Evolutionary conservation across 768 basidiomycete species (phyloP), one percentile per base, ranked within the genome.

Genomic region (Mycena indigotica): DNA sequence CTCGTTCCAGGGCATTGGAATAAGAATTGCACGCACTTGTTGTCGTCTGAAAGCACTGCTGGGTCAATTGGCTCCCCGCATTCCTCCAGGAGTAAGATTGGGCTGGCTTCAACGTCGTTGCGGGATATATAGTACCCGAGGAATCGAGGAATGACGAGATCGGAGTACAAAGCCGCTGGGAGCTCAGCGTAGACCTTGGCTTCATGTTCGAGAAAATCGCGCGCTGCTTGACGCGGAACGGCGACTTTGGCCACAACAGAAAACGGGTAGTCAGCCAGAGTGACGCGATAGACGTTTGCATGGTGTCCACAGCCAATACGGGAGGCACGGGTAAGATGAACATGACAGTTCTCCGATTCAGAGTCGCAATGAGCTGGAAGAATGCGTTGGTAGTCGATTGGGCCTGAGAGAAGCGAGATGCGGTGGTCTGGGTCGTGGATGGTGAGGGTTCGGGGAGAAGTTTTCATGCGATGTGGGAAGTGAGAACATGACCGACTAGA

Each of bases 11-110:
- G 17, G 10, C 3, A 39, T 25, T 35, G 16, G 21, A 62, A 24
- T 17, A 6, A 23, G 28, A 23, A 29, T 24, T 23, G 41, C 25
- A 26, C 24, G 53, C 17, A 65, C 66, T 58, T 61, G n/a, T 60
- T 45, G 17, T 61, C 60, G 4, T 55, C 45, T n/a, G 55, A 55
- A 21, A 81, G 65, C 29, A 15, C 39, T 5, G 28, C 38, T 10
- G 66, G 59, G 5, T 67, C 21, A 23, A 83, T 65, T 1, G 72
- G 73, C 10, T 35, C 25, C 5, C 82, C 81, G 45, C 82, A 83
- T 48, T 79, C 72, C 58, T 83, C 82, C 49, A 83, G 60, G 5
- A 83, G 70, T 35, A 81, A 65, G 41, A 83, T 75, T 0, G 79
- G 76, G 48, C 75, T 77, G 4, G 73, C 59, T 12, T 55, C n/a